Evolutionary conservation across 257 asterid genomes (phyloP).

Genomic region (Solanum microdontum): DNA sequence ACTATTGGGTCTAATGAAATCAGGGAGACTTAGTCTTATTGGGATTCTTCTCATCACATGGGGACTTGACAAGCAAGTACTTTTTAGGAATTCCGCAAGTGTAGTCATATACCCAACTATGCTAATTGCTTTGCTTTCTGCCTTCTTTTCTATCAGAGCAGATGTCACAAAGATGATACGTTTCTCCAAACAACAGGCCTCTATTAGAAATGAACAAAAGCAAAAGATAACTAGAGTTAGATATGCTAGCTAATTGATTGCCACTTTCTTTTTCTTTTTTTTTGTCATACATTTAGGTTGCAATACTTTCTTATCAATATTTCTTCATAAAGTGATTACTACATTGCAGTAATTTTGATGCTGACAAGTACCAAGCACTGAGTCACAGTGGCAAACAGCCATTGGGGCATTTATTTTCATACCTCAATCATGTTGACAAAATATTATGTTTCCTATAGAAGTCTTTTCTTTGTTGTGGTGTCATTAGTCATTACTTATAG

Average conservation of each 20-base stretch:
- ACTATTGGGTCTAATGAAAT: conserved; percentile 28
- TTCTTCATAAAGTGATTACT: not conserved
- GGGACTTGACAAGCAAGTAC: conserved; percentile 30
- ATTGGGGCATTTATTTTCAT: not conserved
- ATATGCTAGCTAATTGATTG: not conserved
- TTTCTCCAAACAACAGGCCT: not conserved
- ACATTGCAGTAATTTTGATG: not conserved
- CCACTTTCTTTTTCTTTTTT: not conserved
- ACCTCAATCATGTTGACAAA: not conserved
- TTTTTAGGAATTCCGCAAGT: conserved; percentile 9
- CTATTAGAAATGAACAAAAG: not conserved
- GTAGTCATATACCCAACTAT: conserved; percentile 24
- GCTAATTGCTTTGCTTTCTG: conserved; percentile 32
- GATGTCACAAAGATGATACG: conserved; percentile 43
- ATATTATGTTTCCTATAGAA: not conserved
- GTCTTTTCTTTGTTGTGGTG: not conserved
- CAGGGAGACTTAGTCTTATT: conserved; percentile 38
- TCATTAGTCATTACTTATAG: not conserved
- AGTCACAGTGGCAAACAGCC: not conserved
- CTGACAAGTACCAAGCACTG: not conserved
- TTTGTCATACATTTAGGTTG: not conserved
- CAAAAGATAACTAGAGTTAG: conserved; percentile 11
- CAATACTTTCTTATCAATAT: not conserved
- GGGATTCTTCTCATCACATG: conserved; percentile 40
- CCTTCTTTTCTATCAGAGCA: conserved; percentile 35